A percentile compares a stretch with the other conserved stretches of the same genome.
These are phyloP conservation scores for Cadophora sp. DNA, from an alignment of 2,329 filamentous ascomycete genomes.

Conservation along the genomic window DNA sequence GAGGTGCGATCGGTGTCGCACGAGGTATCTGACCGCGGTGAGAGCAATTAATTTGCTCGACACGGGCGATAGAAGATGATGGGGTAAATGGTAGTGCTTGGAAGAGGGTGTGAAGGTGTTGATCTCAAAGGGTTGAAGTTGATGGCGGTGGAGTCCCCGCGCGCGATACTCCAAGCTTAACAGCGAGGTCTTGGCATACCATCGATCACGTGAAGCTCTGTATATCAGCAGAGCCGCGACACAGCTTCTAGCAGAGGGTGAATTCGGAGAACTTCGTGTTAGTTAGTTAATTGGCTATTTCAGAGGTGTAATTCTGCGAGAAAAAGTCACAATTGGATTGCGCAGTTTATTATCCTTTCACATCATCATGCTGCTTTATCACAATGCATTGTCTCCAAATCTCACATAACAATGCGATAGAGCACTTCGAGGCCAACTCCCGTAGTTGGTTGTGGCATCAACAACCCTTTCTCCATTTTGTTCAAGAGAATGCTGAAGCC, in stretches of 20 bases:
- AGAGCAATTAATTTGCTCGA: conserved; percentile 6
- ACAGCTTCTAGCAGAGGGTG: no score
- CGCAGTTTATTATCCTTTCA: background rate
- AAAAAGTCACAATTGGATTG: background rate
- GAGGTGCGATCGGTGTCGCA: conserved; percentile 16
- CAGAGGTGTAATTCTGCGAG: background rate
- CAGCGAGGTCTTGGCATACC: background rate
- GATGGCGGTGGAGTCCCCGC: background rate
- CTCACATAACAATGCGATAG: background rate
- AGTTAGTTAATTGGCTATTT: no score
- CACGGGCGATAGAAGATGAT: conserved; percentile 15
- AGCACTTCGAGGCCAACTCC: background rate
- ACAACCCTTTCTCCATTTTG: no score
- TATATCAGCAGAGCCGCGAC: no score
- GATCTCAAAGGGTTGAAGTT: conserved; percentile 9
- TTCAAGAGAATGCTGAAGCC: no score
- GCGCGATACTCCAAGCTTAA: conserved; percentile 2
- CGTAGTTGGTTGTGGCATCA: no score
- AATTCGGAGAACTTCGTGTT: no score
- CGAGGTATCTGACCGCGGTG: conserved; percentile 1
- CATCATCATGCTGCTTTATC: background rate
- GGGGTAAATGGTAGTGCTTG: conserved; percentile 14
- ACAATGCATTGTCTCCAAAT: background rate
- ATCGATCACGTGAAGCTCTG: background rate
- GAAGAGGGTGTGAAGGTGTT: conserved; percentile 1